Conservation (phyloP, 805 yeast species). For the Candida sithepensis region DNA sequence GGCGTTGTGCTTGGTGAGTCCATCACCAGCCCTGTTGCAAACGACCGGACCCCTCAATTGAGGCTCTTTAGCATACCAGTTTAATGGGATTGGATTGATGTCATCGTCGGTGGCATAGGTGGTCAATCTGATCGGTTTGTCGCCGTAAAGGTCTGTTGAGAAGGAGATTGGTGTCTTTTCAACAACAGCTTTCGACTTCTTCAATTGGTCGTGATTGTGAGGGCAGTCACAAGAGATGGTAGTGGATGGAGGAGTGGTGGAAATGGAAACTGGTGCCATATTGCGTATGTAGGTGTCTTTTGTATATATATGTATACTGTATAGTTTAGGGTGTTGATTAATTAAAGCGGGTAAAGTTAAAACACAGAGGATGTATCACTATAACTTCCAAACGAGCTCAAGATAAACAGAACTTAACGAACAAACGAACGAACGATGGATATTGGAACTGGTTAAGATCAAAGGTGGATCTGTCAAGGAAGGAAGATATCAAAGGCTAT, state of each 20-base stretch:
- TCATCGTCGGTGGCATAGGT: slow-evolving; percentile 52
- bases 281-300: neutral
- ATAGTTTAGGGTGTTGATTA: too few relatives aligned
- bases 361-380: neutral
- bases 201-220: neutral
- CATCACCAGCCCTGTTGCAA: slow-evolving; percentile 46
- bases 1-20: slow-evolving; percentile 53
- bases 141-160: slow-evolving; percentile 22
- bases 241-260: neutral
- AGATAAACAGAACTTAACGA: neutral
- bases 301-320: too few relatives aligned
- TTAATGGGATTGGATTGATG: slow-evolving; percentile 43
- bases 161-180: too few relatives aligned
- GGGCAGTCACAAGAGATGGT: too few relatives aligned
- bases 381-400: neutral
- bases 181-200: too few relatives aligned
- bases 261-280: slow-evolving; percentile 6
- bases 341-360: neutral
- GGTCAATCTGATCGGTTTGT: slow-evolving; percentile 39
- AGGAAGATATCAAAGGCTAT: too few relatives aligned
- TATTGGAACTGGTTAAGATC: too few relatives aligned
- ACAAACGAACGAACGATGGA: too few relatives aligned
- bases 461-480: too few relatives aligned
- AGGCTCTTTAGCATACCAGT: slow-evolving; percentile 53
- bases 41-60: slow-evolving; percentile 54